A percentile compares a stretch with the other conserved stretches of the same genome.
phyloP scores from a whole-genome alignment of 768 basidiomycete species.

The Zangia roseola region DNA sequence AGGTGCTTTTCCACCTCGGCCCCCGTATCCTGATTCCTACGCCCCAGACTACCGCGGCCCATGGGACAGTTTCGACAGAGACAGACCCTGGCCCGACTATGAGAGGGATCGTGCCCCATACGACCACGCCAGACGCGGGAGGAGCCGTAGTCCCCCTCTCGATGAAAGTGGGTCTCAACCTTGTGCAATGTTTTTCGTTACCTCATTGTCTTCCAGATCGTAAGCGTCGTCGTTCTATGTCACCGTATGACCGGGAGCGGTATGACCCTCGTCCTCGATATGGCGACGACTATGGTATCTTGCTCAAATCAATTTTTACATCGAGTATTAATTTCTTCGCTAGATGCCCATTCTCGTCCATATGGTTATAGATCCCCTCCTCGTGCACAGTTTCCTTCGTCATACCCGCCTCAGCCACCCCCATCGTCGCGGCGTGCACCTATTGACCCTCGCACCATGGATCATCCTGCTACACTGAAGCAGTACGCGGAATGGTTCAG shows the following conservation, averaged over 20 bases:
- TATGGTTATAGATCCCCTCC: conserved; percentile 67
- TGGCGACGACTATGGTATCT: conserved; percentile 77
- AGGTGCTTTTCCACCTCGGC: conserved; percentile 51
- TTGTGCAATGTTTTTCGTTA: background rate
- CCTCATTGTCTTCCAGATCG: conserved; percentile 42
- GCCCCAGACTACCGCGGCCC: conserved; percentile 58
- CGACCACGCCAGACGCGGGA: conserved; percentile 65
- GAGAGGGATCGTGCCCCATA: conserved; percentile 69
- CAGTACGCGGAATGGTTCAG: conserved; percentile 91
- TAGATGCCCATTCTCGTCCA: conserved; percentile 64
- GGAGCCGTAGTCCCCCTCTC: conserved; percentile 72
- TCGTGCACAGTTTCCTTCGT: conserved; percentile 47
- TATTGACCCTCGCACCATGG: conserved; percentile 77
- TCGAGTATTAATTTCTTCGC: conserved; percentile 7
- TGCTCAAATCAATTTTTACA: conserved; percentile 1
- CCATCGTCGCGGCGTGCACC: conserved; percentile 61
- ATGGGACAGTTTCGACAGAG: conserved; percentile 73
- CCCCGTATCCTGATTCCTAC: conserved; percentile 57
- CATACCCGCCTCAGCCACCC: conserved; percentile 40
- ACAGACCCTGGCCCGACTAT: conserved; percentile 61
- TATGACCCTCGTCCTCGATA: conserved; percentile 84
- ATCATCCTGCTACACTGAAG: conserved; percentile 78
- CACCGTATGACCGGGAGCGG: conserved; percentile 78
- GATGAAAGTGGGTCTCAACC: conserved; percentile 56
- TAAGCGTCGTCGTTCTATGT: conserved; percentile 73